phyloP scores from a whole-genome alignment of 306 rosid genomes.

The Prunus salicina region DNA sequence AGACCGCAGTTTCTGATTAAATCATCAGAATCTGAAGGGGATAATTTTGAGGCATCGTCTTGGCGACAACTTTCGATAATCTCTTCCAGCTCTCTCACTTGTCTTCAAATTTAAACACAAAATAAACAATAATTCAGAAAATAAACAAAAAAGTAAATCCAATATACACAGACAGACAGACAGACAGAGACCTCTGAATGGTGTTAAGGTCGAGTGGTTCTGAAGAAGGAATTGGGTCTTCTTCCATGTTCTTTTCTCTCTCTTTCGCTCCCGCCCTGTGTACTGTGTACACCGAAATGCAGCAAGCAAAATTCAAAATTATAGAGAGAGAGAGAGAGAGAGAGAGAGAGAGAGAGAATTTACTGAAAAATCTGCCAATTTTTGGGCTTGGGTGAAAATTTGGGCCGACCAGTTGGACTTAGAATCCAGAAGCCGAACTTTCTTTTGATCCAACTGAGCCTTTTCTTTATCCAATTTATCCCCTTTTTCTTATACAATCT shows the following conservation, averaged over 20 bases:
- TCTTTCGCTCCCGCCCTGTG: conserved; percentile 1
- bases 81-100: conserved; percentile 45
- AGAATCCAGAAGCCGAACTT: neutral
- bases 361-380: neutral
- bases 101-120: conserved; percentile 29
- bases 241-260: conserved; percentile 28
- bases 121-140: neutral
- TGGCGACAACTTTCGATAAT: conserved; percentile 25
- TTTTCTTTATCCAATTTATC: too few species aligned
- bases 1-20: conserved; percentile 47
- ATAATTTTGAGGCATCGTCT: conserved; percentile 24
- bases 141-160: neutral
- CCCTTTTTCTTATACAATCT: too few species aligned
- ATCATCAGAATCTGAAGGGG: conserved; percentile 32
- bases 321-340: neutral
- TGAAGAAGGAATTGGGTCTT: conserved; percentile 29
- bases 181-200: conserved; percentile 46
- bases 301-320: neutral
- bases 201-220: conserved; percentile 26
- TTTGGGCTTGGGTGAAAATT: neutral
- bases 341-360: neutral
- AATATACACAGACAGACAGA: neutral
- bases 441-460: too few species aligned
- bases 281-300: neutral
- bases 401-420: neutral